Conservation (phyloP, 768 basidiomycete species). For the Amanita rimosa region DNA sequence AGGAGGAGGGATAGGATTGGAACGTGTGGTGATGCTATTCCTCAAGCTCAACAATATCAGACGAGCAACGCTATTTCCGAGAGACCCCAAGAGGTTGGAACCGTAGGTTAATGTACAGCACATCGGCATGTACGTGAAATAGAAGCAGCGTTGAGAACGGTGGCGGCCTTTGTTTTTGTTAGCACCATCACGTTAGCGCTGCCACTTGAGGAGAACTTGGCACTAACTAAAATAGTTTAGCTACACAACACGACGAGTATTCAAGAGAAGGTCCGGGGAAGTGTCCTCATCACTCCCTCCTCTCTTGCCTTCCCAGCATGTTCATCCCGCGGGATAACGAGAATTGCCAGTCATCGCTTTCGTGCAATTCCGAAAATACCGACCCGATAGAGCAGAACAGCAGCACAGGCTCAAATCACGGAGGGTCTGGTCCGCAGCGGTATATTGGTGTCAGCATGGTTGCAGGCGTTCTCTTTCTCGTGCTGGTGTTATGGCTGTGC, state of each 20-base stretch:
- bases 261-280: conserved; percentile 1
- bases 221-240: conserved; percentile 15
- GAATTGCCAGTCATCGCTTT: conserved; percentile 11
- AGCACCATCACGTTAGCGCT: conserved; percentile 2
- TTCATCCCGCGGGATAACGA: conserved; percentile 18
- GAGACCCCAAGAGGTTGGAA: conserved; percentile 91
- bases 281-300: conserved; percentile 1
- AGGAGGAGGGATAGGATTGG: conserved; percentile 91
- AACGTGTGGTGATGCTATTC: conserved; percentile 96
- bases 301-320: conserved; percentile 15
- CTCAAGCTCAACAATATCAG: conserved; percentile 94
- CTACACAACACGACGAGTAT: conserved; percentile 7
- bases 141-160: conserved; percentile 3
- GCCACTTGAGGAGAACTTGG: conserved; percentile 20
- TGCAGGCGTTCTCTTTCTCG: conserved; percentile 21
- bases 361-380: conserved; percentile 13
- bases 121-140: conserved; percentile 10
- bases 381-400: conserved; percentile 14
- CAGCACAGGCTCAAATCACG: conserved; percentile 13
- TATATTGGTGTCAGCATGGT: conserved; percentile 37
- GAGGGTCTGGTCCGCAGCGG: conserved; percentile 24
- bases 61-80: conserved; percentile 86
- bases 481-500: conserved; percentile 23
- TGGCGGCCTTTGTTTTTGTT: background rate
- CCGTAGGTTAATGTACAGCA: conserved; percentile 35